These are phyloP conservation scores for Russula abietina DNA, from an alignment of 768 basidiomycete genomes.

Conservation along the genomic window DNA sequence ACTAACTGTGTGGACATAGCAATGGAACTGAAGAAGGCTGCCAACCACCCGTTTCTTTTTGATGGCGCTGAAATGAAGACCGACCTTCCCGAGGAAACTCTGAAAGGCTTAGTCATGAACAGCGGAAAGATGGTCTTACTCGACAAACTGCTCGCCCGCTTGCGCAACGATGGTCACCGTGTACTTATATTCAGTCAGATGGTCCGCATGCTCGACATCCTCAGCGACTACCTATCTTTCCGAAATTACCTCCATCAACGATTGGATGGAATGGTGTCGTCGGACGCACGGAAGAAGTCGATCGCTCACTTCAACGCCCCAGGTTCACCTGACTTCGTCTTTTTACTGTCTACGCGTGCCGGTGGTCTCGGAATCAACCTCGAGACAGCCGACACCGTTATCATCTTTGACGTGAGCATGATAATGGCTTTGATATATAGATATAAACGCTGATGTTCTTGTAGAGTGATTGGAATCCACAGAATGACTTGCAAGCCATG, in stretches of 20 bases:
- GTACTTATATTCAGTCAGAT: slow-evolving; percentile 99
- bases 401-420: slow-evolving; percentile 88
- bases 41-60: slow-evolving; percentile 96
- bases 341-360: slow-evolving; percentile 92
- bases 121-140: slow-evolving; percentile 98
- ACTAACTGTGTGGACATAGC: slow-evolving; percentile 40
- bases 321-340: slow-evolving; percentile 92
- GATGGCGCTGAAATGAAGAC: slow-evolving; percentile 81
- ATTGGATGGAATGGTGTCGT: slow-evolving; percentile 91
- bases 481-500: slow-evolving; percentile 99
- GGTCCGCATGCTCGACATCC: slow-evolving; percentile 97
- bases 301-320: slow-evolving; percentile 97
- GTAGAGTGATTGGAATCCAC: slow-evolving; percentile 97
- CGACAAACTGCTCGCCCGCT: slow-evolving; percentile 88
- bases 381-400: slow-evolving; percentile 97
- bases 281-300: slow-evolving; percentile 88
- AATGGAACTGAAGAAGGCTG: slow-evolving; percentile 98
- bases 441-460: slow-evolving; percentile 25
- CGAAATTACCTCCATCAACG: slow-evolving; percentile 91
- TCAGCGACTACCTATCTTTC: slow-evolving; percentile 92
- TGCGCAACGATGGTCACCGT: slow-evolving; percentile 89
- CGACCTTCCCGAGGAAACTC: slow-evolving; percentile 67
- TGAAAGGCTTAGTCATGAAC: slow-evolving; percentile 97
- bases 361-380: slow-evolving; percentile 98
- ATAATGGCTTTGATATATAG: neutral